Conservation (phyloP, 805 yeast species). For the Wickerhamiella sergipiensis region DNA sequence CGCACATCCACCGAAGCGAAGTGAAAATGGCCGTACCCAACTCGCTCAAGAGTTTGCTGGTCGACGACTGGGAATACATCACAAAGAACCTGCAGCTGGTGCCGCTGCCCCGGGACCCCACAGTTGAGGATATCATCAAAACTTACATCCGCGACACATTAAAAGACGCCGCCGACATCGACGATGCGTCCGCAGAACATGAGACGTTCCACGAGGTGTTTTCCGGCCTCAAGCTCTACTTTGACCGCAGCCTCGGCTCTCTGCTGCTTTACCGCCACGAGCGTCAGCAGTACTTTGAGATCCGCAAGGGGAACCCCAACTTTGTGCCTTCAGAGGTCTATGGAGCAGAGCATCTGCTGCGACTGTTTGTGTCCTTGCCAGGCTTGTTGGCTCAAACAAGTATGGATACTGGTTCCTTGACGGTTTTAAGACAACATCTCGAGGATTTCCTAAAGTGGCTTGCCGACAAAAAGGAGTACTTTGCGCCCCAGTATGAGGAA, state of each 20-base stretch:
- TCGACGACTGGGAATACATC: constrained; percentile 87
- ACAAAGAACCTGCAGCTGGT: constrained; percentile 69
- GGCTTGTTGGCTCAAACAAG: constrained; percentile 65
- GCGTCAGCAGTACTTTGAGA: constrained; percentile 52
- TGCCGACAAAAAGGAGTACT: constrained; percentile 29
- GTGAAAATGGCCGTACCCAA: constrained; percentile 49
- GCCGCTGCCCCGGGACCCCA: constrained; percentile 44
- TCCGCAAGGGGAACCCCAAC: constrained; percentile 24
- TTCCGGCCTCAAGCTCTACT: constrained; percentile 56
- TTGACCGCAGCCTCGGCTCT: constrained; percentile 58
- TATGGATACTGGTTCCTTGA: constrained; percentile 65
- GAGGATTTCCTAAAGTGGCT: constrained; percentile 43
- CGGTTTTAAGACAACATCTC: constrained; percentile 39
- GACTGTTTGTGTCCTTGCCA: constrained; percentile 69
- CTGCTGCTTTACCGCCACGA: constrained; percentile 63
- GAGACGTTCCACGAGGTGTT: constrained; percentile 56
- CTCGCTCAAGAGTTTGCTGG: constrained; percentile 52
- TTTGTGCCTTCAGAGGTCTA: constrained; percentile 38
- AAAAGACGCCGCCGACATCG: not conserved
- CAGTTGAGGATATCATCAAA: constrained; percentile 40
- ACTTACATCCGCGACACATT: constrained; percentile 31
- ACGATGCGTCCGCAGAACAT: constrained; percentile 25
- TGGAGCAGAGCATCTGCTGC: constrained; percentile 69
- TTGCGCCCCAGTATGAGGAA: constrained; percentile 31
- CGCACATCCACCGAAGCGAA: constrained; percentile 30